Evolutionary conservation across 306 rosid genomes (phyloP), one percentile per base, ranked within the genome.

Genomic region (Astragalus membranaceus): DNA sequence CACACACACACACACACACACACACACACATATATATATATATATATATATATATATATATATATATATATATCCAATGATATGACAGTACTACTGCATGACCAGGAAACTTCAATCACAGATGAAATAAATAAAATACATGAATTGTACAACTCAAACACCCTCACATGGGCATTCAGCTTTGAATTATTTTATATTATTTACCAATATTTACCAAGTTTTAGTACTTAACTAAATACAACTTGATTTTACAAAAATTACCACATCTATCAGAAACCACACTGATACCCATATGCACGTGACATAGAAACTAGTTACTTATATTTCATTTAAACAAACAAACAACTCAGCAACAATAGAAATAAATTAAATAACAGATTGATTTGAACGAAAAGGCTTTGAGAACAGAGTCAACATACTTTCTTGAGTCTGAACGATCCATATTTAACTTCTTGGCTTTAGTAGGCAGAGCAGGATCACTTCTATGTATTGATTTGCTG

Each of bases 401-500:
- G 47, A 29, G 70, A 32, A 72, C 88, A 57, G 87, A 91, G 42
- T 50, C 69, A 36, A 72, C 95, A 53, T 91, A 94, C 99, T 80
- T 91, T 83, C 68, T 91, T 6, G 91, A 77, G 74, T 94, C 99
- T 4, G 92, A 81, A 51, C 96, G 90, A 72, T 91, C 99, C 29
- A 69, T 49, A 33, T 71, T 84, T 80, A 83, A 73, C 77, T 87
- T 94, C 91, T 86, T 88, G 41, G 81, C 43, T 84, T 94, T 94
- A 32, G 88, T 61, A 63, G 97, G 90, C 59, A 78, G 82, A 13
- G 81, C 81, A 78, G 78, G 81, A 80, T 91, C 96, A 80, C 81
- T 80, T 80, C 79, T 90, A 58, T 69, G 73, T 52, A 55, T 70
- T 36, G 85, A 65, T 85, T 91, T 91, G 65, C 80, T 78, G 76